Percentiles rank a stretch among this genome's conserved stretches.
phyloP scores from a whole-genome alignment of 352 stramenopile genomes.

The Phytophthora podocarpi region DNA sequence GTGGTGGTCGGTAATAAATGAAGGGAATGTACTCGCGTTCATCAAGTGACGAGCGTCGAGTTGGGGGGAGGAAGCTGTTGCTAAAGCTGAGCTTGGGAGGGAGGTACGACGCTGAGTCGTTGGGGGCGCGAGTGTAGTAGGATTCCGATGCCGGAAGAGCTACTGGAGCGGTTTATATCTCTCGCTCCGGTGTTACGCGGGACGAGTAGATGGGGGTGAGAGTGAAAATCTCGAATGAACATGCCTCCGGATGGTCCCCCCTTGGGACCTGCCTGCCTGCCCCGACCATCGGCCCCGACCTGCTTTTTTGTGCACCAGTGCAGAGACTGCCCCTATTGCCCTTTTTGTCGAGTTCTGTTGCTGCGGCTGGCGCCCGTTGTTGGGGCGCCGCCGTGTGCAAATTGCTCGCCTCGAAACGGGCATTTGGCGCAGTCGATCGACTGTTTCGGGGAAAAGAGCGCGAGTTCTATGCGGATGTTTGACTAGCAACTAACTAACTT shows the following conservation, averaged over 20 bases:
- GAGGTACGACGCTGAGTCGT: slow-evolving; percentile 47
- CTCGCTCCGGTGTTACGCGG: slow-evolving; percentile 38
- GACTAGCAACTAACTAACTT: neutral
- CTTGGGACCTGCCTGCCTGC: slow-evolving; percentile 1
- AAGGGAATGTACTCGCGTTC: slow-evolving; percentile 45
- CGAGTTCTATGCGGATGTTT: neutral
- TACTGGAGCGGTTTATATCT: slow-evolving; percentile 49
- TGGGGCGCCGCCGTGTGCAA: slow-evolving; percentile 1
- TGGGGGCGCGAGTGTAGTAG: slow-evolving; percentile 32
- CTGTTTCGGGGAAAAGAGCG: slow-evolving; percentile 25
- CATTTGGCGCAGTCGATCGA: slow-evolving; percentile 1
- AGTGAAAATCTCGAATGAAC: slow-evolving; percentile 49
- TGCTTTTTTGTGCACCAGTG: slow-evolving; percentile 37
- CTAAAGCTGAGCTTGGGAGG: slow-evolving; percentile 22
- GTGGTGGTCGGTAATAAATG: slow-evolving; percentile 42
- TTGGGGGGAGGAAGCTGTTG: slow-evolving; percentile 32
- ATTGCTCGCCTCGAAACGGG: neutral
- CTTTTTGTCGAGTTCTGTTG: slow-evolving; percentile 28
- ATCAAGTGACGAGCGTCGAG: slow-evolving; percentile 35
- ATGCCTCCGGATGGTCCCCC: slow-evolving; percentile 29
- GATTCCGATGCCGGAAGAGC: slow-evolving; percentile 47
- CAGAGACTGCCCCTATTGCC: slow-evolving; percentile 12
- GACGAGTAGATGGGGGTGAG: slow-evolving; percentile 47
- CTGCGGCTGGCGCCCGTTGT: slow-evolving; percentile 17
- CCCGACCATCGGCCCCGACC: neutral